Evolutionary conservation across 306 rosid genomes (phyloP), one percentile per base, ranked within the genome.

Genomic region (Rosa persica): DNA sequence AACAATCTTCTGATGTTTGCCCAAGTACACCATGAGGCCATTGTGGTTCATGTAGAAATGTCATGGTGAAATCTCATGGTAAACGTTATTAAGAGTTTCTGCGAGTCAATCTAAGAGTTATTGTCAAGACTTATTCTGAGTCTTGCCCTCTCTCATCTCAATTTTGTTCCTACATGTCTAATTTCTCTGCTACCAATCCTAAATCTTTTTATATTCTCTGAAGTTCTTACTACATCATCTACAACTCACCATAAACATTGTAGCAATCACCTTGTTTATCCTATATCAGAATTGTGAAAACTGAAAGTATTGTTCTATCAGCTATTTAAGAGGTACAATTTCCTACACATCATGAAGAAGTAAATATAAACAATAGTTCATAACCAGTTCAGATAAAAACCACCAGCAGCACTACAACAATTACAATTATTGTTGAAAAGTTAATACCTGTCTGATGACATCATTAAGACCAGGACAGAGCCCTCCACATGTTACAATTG

Each of bases 401-500:
- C 6, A 17, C 8, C 27, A 46, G 47, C 12, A 12, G 30, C 39
- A 42, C 25, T 23, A 40, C 12, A 20, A 43, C 3, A 8, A 12
- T 49, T 74, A 30, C 48, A 69, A 42, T 48, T 49, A 46, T n/a
- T 27, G 66, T 12, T 12, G 44, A 48, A 48, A 27, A 38, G 43
- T 78, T 5, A 77, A 87, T 81, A 96, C 99, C 92, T 96, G 99
- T 89, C 99, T 88, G 78, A 96, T 96, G 74, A 96, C 99, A 73
- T 96, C 99, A 79, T 96, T 96, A 57, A 96, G 98, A 84, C 99
- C 99, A 82, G 99, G 99, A 81, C 99, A 96, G 71, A 96, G 99
- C 67, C 99, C 99, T 68, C 99, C 99, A 76, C 99, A 96, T 47
- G 99, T 96, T 65, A 93, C 92, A 80, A 96, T 96, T 44, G 97